Evolutionary conservation across 2,329 filamentous ascomycete species (phyloP), one percentile per base, ranked within the genome.

Genomic region (Diaporthe amygdali): DNA sequence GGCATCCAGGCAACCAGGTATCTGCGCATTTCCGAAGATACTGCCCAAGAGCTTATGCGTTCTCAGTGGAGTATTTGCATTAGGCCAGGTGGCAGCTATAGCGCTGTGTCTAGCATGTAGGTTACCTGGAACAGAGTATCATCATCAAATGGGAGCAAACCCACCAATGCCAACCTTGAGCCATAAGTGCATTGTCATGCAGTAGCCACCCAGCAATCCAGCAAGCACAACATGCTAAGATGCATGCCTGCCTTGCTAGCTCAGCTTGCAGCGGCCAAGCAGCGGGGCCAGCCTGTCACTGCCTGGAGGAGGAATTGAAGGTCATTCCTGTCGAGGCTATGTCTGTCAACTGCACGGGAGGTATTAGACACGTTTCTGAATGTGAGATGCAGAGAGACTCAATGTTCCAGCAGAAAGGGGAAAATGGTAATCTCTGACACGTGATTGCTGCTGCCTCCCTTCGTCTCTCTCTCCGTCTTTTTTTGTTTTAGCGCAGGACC

Each of bases 31-130:
- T 37, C 14, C 7, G 5, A 47, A 15, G 8, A 64, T 37, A 15
- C 41, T 64, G 59, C 44, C n/a, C 27, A 20, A 12, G 44, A 37
- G 59, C 44, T 64, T 37, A 49, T 49, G 41, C 12, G 30, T 49
- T 7, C n/a, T 22, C n/a, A 14, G 14, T 49, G 30, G 59, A n/a
- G n/a, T 49, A 27, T 3, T 27, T 3, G 15, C 32, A 27, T 44
- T 37, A 64, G 59, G 41, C 59, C 44, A 64, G n/a, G 59, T 64
- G 59, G 44, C 59, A 64, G 56, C 41, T 47, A 55, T 63, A 10
- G 56, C 12, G 56, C 27, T 46, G 20, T 46, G 56, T 39, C 41
- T 34, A 22, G 55, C 30, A n/a, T 25, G 20, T 59, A 30, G 22
- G 44, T 25, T 44, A 22, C 55, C 54, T 41, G 15, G 15, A 27